phyloP scores from a whole-genome alignment of 164 flowering plant species.

The Stephania yunnanensis region DNA sequence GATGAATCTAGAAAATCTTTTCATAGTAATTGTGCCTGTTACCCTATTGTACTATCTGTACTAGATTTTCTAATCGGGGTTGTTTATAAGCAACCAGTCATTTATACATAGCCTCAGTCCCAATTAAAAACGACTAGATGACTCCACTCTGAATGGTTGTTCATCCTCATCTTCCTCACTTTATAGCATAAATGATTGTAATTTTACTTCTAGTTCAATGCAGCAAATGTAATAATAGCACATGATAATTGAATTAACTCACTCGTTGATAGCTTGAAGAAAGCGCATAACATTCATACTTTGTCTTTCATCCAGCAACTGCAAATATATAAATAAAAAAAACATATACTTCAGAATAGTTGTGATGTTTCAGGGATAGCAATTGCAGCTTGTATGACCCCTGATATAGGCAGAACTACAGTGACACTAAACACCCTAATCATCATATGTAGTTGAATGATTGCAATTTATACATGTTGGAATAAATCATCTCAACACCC shows the following conservation, averaged over 20 bases:
- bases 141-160: neutral
- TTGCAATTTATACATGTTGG: too few relatives aligned
- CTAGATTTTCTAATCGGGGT: neutral
- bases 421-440: too few relatives aligned
- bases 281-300: conserved; percentile 56
- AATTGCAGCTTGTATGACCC: neutral
- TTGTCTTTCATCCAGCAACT: conserved; percentile 64
- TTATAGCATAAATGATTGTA: neutral
- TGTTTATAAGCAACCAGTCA: neutral
- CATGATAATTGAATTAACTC: conserved; percentile 9
- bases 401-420: neutral
- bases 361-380: neutral
- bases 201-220: neutral
- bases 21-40: neutral
- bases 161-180: neutral
- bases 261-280: conserved; percentile 61
- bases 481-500: too few relatives aligned
- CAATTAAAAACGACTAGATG: neutral
- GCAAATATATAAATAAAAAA: conserved; percentile 8
- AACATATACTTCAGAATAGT: neutral
- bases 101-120: neutral
- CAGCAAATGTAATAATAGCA: neutral
- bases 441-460: too few relatives aligned
- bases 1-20: too few relatives aligned
- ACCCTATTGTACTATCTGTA: neutral